Evolutionary conservation across 306 rosid genomes (phyloP), one percentile per base, ranked within the genome.

Genomic region (Corylus americana): DNA sequence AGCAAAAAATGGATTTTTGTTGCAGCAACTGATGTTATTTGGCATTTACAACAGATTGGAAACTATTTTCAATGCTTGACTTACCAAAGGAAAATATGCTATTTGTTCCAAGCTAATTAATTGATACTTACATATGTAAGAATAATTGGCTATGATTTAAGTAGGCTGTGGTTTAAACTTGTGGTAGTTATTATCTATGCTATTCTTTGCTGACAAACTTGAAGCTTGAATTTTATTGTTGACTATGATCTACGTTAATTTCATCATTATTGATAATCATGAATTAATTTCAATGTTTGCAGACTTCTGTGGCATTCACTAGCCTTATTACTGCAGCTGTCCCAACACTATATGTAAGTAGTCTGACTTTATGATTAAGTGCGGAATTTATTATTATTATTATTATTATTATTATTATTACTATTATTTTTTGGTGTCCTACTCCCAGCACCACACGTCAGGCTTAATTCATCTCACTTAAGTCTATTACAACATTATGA

Each of bases 321-420:
- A 22, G 25, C 25, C 25, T 22, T 22, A 22, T 22, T 22, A 22
- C 25, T 22, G 25, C 25, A 22, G 25, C 25, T 22, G 25, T 22
- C 25, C 25, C 25, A 22, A 22, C 25, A 22, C 25, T 22, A 22
- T 22, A 22, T 22, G 25, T 22, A 22, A 93, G 97, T 88, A 78
- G 27, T 73, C 72, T 9, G 68, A 75, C 75, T 25, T 51, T 45
- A 44, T 62, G 39, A 72, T 77, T 73, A 11, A 80, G 45, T 74
- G 75, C 80, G 13, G 62, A 74, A 66, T 51, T 55, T n/a, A n/a
- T n/a, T n/a, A n/a, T n/a, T n/a, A n/a, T n/a, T n/a, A n/a, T 27
- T 4, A 39, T 4, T 50, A 75, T 71, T 16, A 22, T 22, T 22
- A 22, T 55, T 22, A 22, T 22, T 22, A 22, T 22, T 22, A 22